phyloP scores from a whole-genome alignment of 225 moss, liverwort and hornwort genomes.

The Pseudoscleropodium purum region DNA sequence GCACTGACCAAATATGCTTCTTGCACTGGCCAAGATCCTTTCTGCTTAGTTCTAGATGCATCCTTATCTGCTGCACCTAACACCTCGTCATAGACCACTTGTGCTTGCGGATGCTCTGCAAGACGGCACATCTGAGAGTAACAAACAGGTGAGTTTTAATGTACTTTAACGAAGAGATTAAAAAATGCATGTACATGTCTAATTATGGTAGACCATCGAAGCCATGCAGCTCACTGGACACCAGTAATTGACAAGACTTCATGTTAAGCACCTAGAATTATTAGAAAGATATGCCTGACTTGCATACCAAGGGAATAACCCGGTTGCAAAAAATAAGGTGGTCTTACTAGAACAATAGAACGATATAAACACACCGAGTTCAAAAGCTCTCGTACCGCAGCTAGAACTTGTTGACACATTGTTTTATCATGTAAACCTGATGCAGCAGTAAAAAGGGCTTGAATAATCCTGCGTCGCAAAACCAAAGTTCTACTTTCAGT shows the following conservation, averaged over 20 bases:
- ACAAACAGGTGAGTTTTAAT: neutral
- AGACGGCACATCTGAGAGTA: conserved; percentile 79
- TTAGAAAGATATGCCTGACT: neutral
- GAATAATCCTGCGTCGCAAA: conserved; percentile 53
- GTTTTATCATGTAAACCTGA: conserved; percentile 52
- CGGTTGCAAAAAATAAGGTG: neutral
- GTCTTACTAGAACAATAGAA: neutral
- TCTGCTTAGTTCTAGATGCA: conserved; percentile 42
- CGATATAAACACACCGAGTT: neutral
- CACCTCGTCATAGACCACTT: conserved; percentile 75
- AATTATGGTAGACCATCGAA: neutral
- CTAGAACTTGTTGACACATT: conserved; percentile 68
- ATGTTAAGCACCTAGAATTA: neutral
- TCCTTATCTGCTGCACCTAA: conserved; percentile 84
- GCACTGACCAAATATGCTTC: conserved; percentile 86
- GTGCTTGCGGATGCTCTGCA: conserved; percentile 88
- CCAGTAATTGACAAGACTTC: neutral
- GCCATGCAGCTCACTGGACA: neutral
- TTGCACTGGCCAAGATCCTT: conserved; percentile 71
- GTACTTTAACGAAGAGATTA: neutral
- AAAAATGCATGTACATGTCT: neutral
- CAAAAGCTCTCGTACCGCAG: conserved; percentile 46
- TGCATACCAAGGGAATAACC: neutral
- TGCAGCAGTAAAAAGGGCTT: conserved; percentile 81
- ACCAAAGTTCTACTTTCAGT: neutral